phyloP scores from a whole-genome alignment of 2,329 filamentous ascomycete genomes.

The Exserohilum rostratum region DNA sequence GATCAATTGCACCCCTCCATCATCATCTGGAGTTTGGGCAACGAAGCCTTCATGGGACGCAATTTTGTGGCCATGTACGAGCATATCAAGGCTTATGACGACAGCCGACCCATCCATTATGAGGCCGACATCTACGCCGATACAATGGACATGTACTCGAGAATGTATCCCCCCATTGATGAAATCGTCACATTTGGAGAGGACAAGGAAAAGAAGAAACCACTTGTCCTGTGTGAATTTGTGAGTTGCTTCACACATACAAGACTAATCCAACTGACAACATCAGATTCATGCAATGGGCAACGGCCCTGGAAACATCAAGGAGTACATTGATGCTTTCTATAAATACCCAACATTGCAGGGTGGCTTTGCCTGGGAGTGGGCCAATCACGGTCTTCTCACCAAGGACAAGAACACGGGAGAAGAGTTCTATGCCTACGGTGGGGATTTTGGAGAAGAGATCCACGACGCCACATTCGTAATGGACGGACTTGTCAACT shows the following conservation, averaged over 20 bases:
- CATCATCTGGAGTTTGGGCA: slow-evolving; percentile 75
- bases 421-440: slow-evolving; percentile 52
- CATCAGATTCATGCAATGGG: slow-evolving; percentile 68
- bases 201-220: slow-evolving; percentile 54
- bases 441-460: slow-evolving; percentile 52
- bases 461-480: slow-evolving; percentile 53
- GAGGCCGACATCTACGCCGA: slow-evolving; percentile 67
- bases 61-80: slow-evolving; percentile 73
- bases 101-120: slow-evolving; percentile 67
- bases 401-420: slow-evolving; percentile 48
- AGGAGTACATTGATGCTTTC: slow-evolving; percentile 72
- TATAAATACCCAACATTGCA: slow-evolving; percentile 65
- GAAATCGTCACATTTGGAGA: slow-evolving; percentile 57
- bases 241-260: slow-evolving; percentile 32
- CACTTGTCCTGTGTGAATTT: slow-evolving; percentile 64
- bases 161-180: slow-evolving; percentile 68
- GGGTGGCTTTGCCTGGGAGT: slow-evolving; percentile 62
- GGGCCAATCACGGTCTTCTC: slow-evolving; percentile 54
- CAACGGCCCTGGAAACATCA: slow-evolving; percentile 72
- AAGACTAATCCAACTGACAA: background rate
- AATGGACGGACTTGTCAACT: slow-evolving; percentile 53
- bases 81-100: slow-evolving; percentile 64
- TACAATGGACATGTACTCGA: slow-evolving; percentile 69
- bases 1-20: slow-evolving; percentile 75
- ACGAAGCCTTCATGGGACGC: slow-evolving; percentile 73